phyloP scores from a whole-genome alignment of 1,284 basidiomycete genomes.

The Fomitiporia mediterranea region DNA sequence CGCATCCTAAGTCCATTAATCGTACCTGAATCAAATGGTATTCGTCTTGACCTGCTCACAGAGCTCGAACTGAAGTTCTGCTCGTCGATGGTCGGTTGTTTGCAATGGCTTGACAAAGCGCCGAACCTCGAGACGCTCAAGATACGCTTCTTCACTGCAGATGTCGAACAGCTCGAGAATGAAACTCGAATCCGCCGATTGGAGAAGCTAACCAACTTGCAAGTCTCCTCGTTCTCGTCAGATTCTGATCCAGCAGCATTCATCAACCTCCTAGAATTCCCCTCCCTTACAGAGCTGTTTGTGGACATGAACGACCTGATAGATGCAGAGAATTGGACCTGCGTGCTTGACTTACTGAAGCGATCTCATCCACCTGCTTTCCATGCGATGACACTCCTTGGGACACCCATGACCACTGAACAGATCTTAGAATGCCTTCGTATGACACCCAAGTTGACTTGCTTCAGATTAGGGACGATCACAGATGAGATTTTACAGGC shows the following conservation, averaged over 20 bases:
- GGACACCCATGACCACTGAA: not conserved
- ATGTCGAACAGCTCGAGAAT: not conserved
- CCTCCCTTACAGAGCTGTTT: not conserved
- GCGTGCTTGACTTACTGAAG: slow-evolving; percentile 2
- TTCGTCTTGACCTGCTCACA: slow-evolving; percentile 1
- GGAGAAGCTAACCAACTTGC: not conserved
- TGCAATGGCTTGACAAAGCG: slow-evolving; percentile 11
- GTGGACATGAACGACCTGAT: slow-evolving; percentile 8
- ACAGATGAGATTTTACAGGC: slow-evolving; percentile 1
- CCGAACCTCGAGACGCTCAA: slow-evolving; percentile 14
- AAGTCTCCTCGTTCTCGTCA: slow-evolving; percentile 8
- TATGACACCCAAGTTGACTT: not conserved
- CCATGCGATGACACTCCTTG: not conserved
- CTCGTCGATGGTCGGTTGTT: slow-evolving; percentile 3
- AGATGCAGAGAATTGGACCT: not conserved
- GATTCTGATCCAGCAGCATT: slow-evolving; percentile 7
- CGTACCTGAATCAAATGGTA: not conserved
- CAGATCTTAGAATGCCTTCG: slow-evolving; percentile 7
- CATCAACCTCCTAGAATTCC: slow-evolving; percentile 9
- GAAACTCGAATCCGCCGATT: slow-evolving; percentile 1
- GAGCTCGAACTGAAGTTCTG: slow-evolving; percentile 12
- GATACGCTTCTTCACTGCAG: slow-evolving; percentile 1
- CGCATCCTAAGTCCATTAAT: slow-evolving; percentile 9
- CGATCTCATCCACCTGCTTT: not conserved
- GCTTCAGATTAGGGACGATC: slow-evolving; percentile 3